Conservation (phyloP, 805 yeast species). For the Torulaspora franciscae region DNA sequence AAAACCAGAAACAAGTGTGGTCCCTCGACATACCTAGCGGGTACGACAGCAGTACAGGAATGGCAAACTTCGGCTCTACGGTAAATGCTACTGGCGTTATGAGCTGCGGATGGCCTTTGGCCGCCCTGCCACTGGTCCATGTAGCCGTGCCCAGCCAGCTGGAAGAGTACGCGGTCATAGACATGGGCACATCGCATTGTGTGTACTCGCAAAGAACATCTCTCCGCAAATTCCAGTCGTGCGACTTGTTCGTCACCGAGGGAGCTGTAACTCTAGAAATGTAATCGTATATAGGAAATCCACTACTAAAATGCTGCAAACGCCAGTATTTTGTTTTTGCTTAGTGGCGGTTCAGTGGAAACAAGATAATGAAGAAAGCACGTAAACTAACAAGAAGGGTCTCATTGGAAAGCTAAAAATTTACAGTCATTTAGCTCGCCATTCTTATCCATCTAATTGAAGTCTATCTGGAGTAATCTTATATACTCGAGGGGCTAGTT, state of each 20-base stretch:
- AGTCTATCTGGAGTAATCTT: background rate
- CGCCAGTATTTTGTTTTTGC: background rate
- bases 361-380: background rate
- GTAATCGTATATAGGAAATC: conserved; percentile 3
- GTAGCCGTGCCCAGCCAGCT: conserved; percentile 9
- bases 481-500: background rate
- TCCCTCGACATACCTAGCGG: conserved; percentile 83
- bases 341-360: background rate
- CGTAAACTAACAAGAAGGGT: background rate
- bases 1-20: conserved; percentile 22
- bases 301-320: background rate
- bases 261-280: conserved; percentile 18
- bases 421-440: background rate
- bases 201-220: conserved; percentile 40
- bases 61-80: conserved; percentile 32
- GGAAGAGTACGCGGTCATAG: conserved; percentile 53
- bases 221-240: conserved; percentile 45
- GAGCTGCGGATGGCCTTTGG: conserved; percentile 69
- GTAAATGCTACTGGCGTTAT: conserved; percentile 54
- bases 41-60: conserved; percentile 75
- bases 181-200: conserved; percentile 65
- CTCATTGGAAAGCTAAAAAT: background rate
- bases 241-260: conserved; percentile 28
- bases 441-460: background rate
- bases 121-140: conserved; percentile 42